Conservation (phyloP, 306 rosid species). For the Vigna unguiculata region DNA sequence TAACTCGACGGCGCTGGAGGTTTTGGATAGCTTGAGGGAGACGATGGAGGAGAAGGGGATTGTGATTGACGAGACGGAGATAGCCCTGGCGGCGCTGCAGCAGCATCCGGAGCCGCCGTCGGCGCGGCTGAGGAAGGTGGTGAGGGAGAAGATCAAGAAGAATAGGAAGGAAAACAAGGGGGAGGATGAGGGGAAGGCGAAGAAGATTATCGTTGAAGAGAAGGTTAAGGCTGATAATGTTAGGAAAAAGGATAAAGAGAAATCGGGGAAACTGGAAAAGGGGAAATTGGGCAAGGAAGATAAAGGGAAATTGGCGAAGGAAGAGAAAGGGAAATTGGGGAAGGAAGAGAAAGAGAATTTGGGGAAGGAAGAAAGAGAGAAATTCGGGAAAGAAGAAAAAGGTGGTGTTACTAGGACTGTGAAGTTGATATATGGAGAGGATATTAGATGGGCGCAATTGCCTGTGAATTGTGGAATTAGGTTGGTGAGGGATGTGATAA, state of each 20-base stretch:
- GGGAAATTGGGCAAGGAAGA: slow-evolving; percentile 42
- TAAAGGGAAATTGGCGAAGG: slow-evolving; percentile 29
- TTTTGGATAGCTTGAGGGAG: slow-evolving; percentile 60
- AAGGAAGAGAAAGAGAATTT: background rate
- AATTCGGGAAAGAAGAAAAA: slow-evolving; percentile 47
- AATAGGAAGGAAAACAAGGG: slow-evolving; percentile 56
- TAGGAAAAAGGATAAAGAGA: slow-evolving; percentile 23
- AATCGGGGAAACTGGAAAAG: background rate
- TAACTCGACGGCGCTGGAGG: slow-evolving; percentile 74
- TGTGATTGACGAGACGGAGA: slow-evolving; percentile 63
- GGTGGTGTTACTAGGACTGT: slow-evolving; percentile 65
- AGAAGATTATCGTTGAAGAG: slow-evolving; percentile 55
- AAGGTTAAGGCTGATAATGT: slow-evolving; percentile 35
- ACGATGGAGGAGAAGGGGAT: slow-evolving; percentile 72
- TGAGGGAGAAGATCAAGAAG: slow-evolving; percentile 68
- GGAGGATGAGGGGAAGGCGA: slow-evolving; percentile 50
- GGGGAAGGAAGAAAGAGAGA: slow-evolving; percentile 47
- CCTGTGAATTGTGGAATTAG: slow-evolving; percentile 76
- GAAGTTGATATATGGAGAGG: slow-evolving; percentile 89
- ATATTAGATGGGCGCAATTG: slow-evolving; percentile 84
- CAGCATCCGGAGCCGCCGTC: slow-evolving; percentile 46
- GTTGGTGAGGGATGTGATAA: slow-evolving; percentile 67
- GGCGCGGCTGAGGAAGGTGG: slow-evolving; percentile 59
- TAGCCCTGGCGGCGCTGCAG: slow-evolving; percentile 57
- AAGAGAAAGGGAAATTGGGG: slow-evolving; percentile 43